These are phyloP conservation scores for Colletotrichum euphorbiae DNA, from an alignment of 2,329 filamentous ascomycete genomes.

Conservation along the genomic window DNA sequence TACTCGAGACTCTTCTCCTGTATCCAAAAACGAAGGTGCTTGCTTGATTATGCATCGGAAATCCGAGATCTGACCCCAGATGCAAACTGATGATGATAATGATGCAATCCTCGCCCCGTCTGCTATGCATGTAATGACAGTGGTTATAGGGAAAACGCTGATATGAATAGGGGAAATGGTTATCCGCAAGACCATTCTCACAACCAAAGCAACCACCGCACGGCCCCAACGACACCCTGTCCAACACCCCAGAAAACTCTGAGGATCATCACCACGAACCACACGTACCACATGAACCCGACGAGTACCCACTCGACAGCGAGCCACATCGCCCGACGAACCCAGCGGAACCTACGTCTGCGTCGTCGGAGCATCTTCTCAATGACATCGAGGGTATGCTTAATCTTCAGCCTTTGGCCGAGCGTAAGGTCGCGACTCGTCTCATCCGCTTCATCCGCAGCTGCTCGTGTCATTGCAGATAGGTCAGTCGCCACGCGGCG, in stretches of 20 bases:
- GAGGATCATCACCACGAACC: constrained; percentile 85
- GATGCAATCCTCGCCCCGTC: constrained; percentile 15
- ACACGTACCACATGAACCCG: constrained; percentile 93
- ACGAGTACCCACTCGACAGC: constrained; percentile 89
- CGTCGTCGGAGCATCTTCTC: constrained; percentile 80
- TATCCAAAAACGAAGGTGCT: neutral
- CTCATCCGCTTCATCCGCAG: constrained; percentile 83
- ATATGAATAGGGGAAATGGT: neutral
- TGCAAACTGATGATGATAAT: constrained; percentile 1
- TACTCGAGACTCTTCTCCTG: neutral
- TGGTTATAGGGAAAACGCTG: neutral
- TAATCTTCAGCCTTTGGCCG: constrained; percentile 82
- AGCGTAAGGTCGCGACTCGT: constrained; percentile 81
- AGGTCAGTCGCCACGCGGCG: constrained; percentile 64
- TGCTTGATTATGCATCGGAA: neutral
- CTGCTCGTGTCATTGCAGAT: constrained; percentile 70
- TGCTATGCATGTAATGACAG: constrained; percentile 37
- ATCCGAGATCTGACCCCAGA: neutral
- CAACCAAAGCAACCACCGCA: constrained; percentile 89
- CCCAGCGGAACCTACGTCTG: constrained; percentile 75
- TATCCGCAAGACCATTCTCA: constrained; percentile 49
- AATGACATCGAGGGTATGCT: constrained; percentile 82
- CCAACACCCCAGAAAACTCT: constrained; percentile 73
- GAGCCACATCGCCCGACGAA: constrained; percentile 81
- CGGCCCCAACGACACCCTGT: constrained; percentile 66